phyloP scores from a whole-genome alignment of 495 filamentous ascomycete genomes.

The Haplographium delicatum region DNA sequence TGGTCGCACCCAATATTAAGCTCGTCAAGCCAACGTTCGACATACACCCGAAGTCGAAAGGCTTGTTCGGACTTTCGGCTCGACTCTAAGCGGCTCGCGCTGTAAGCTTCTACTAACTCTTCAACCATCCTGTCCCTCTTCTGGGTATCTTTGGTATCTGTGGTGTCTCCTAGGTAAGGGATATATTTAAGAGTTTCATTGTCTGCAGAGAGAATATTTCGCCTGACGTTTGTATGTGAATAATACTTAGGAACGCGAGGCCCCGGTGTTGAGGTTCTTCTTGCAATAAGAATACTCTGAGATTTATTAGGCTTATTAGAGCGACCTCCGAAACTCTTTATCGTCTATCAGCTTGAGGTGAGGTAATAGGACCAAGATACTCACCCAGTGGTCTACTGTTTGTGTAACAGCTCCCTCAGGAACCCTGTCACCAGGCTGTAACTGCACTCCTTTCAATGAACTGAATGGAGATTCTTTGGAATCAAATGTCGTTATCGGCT shows the following conservation, averaged over 20 bases:
- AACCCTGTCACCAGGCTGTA: conserved; percentile 1
- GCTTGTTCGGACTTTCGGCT: conserved; percentile 12
- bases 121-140: conserved; percentile 6
- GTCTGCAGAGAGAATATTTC: conserved; percentile 22
- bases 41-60: conserved; percentile 3
- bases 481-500: background rate
- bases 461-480: background rate
- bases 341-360: no score
- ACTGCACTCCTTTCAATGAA: background rate
- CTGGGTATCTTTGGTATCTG: background rate
- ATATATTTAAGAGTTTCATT: conserved; percentile 21
- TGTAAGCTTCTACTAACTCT: conserved; percentile 17
- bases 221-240: conserved; percentile 15
- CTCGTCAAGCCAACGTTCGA: conserved; percentile 18
- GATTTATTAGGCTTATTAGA: no score
- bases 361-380: no score
- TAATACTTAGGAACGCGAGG: conserved; percentile 20
- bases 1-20: conserved; percentile 6
- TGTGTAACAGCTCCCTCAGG: no score
- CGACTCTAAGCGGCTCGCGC: background rate
- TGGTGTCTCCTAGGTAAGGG: conserved; percentile 16
- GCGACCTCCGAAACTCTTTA: no score
- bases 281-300: background rate
- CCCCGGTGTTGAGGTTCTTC: background rate
- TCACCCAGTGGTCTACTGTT: no score